Base-by-base conservation (phyloP, 208 protist species). In the Trypanosoma caninum region DNA sequence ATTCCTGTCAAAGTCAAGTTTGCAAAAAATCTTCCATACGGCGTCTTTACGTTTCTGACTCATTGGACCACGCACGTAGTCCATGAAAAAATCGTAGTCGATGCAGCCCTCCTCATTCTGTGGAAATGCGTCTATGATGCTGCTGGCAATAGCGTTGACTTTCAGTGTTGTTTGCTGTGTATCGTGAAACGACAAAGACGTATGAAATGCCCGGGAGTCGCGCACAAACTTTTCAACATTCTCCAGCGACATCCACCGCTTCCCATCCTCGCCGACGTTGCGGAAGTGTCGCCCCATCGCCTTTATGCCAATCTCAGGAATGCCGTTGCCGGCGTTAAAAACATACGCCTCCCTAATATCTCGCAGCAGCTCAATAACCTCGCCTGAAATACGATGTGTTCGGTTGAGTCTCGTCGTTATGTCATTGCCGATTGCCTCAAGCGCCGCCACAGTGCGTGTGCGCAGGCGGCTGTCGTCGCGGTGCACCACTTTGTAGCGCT, bases 291-390 rank as follows among this genome's bases (percentile, higher is more conserved):
- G 74, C 0, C 91, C 91, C 85, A 95, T 94, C 13, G 84, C 86
- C 46, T 97, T 97, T 46, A 95, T 89, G 61, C 89, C 89, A 27
- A 94, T 72, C 76, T 93, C 86, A n/a, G 88, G 85, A 45, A 94
- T 88, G 18, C 91, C 84, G 16, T 83, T 84, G 20, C 87, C 87
- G 2, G 65, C 74, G 59, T 93, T 65, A 31, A 80, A 40, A 35
- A 94, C 72, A 78, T 94, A 93, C 0, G 87, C 88, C 20, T 89
- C 84, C 8, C 87, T 82, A 40, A 97, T 58, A 55, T 78, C 68
- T 9, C 54, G 52, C 20, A 94, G 69, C 8, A 83, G 13, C 23
- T 72, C 62, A 23, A 86, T 34, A 34, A 80, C 74, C 3, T 75
- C 69, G 30, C 67, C 69, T 22, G 64, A 40, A 22, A 92, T 71